Base-by-base conservation (phyloP, 169 alveolate genomes). In the Toxoplasma gondii region DNA sequence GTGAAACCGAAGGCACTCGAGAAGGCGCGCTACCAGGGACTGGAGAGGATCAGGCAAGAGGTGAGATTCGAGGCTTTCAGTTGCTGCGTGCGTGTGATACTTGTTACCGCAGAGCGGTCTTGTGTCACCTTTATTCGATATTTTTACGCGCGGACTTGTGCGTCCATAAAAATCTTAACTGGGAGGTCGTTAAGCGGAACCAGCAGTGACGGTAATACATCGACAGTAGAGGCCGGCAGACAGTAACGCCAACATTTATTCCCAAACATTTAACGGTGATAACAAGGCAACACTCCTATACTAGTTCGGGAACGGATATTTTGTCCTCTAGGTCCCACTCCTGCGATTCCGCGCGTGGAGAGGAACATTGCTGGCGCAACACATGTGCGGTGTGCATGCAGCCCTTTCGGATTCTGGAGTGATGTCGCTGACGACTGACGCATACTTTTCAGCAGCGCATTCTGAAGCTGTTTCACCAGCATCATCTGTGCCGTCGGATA, bases 381-480 rank as follows among this genome's bases (percentile, higher is more conserved):
- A 4, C 34, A 19, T 64, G n/a, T 22, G n/a, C n/a, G 1, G 24
- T 64, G 74, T 19, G 74, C 22, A 1, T 64, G 74, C 74, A 64
- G 58, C 86, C n/a, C 86, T 19, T 9, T 19, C 45, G n/a, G 49
- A 78, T 36, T 78, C 39, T 9, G 86, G 49, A n/a, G 86, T 78
- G 86, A 38, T 78, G 74, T 64, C 74, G 29, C 74, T 64, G 74
- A 64, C 74, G 43, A 78, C 86, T 78, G 86, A 78, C 22, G 86
- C 49, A 38, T n/a, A 78, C 49, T 78, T 78, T n/a, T 78, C 86
- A n/a, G 86, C 49, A n/a, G 86, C 44, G 1, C 86, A 36, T 1
- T 78, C 86, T 78, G 86, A 78, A 78, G 86, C 86, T 38, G 86
- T 78, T n/a, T 78, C 86, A 31, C 86, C 86, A 19, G 45, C 86